Evolutionary conservation across 108 stramenopile genomes (phyloP), one percentile per base, ranked within the genome.

Genomic region (Pseudonitzschia pungens): DNA sequence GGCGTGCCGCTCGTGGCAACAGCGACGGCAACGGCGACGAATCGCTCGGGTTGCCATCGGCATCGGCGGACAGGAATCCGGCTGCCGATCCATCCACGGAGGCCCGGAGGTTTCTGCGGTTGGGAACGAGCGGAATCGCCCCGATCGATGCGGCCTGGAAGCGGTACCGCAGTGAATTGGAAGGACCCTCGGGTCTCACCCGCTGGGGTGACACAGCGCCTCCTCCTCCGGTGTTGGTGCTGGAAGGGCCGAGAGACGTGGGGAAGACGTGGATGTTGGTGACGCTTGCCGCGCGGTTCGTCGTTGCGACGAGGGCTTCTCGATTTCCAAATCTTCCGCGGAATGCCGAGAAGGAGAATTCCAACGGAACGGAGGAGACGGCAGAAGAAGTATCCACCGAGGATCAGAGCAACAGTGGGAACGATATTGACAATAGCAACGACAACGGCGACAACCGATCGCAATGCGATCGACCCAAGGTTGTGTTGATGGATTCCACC

Each of bases 221-320:
- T 40, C 69, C 36, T 7, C 69, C 53, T 14, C 67, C 72, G 14
- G 50, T 77, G 4, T 20, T 77, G 20, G 52, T 65, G 5, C 33
- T 82, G 56, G 59, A 69, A 21, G 81, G 81, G 3, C 31, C 40
- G 26, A 48, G 0, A 29, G 66, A 50, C 28, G 36, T 65, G 22
- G 81, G 67, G 51, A 77, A 77, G 57, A 77, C 81, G 16, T 82
- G 81, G 81, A 77, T 68, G 27, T 24, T 82, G 62, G 29, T 77
- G 41, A 59, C 81, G 21, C 51, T 81, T 27, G 76, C 81, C 22
- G 75, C 81, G 16, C 81, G 81, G 18, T 81, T 77, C 69, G 76
- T 81, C 18, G 81, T 81, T 26, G 72, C 69, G 15, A 81, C 81
- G 4, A 62, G 81, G 22, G 27, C 71, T 15, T 70, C 76, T 2